Percentiles rank a stretch among this genome's conserved stretches.
phyloP scores from a whole-genome alignment of 225 moss, liverwort and hornwort genomes.

The Polytrichum commune region DNA sequence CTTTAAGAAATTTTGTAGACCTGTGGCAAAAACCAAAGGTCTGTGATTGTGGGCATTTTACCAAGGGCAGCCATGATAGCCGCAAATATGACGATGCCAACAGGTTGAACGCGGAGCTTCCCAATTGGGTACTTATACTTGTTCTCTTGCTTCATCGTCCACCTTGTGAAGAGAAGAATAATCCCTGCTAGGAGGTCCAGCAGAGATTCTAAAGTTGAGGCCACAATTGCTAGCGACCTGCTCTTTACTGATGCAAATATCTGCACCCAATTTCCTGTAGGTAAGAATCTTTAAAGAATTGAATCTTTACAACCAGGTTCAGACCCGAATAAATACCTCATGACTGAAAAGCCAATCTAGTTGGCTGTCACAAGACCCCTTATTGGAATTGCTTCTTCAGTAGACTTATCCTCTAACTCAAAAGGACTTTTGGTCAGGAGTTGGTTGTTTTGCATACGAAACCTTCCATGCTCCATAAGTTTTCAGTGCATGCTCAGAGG shows the following conservation, averaged over 20 bases:
- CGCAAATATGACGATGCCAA: constrained; percentile 86
- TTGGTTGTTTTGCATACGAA: too few relatives aligned
- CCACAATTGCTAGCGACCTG: constrained; percentile 78
- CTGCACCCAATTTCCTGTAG: constrained; percentile 18
- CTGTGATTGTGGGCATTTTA: constrained; percentile 11
- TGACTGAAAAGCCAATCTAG: too few relatives aligned
- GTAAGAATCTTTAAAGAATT: not conserved
- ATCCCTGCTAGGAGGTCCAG: constrained; percentile 80
- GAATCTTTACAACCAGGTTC: too few relatives aligned
- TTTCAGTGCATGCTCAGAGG: too few relatives aligned
- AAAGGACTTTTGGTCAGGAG: too few relatives aligned
- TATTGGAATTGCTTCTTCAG: too few relatives aligned
- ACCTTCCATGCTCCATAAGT: too few relatives aligned
- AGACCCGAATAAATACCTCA: too few relatives aligned
- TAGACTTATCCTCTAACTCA: too few relatives aligned
- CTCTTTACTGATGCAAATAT: constrained; percentile 67
- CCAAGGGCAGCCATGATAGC: constrained; percentile 92
- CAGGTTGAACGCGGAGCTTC: constrained; percentile 84
- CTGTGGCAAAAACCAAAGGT: not conserved
- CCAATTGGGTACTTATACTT: constrained; percentile 79
- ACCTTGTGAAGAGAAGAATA: constrained; percentile 71
- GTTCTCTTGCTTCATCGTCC: constrained; percentile 67
- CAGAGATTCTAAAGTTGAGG: constrained; percentile 87
- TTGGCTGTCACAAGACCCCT: too few relatives aligned
- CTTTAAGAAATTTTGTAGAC: too few relatives aligned